Conservation (phyloP, 768 basidiomycete genomes). For the Rhodocollybia butyracea region DNA sequence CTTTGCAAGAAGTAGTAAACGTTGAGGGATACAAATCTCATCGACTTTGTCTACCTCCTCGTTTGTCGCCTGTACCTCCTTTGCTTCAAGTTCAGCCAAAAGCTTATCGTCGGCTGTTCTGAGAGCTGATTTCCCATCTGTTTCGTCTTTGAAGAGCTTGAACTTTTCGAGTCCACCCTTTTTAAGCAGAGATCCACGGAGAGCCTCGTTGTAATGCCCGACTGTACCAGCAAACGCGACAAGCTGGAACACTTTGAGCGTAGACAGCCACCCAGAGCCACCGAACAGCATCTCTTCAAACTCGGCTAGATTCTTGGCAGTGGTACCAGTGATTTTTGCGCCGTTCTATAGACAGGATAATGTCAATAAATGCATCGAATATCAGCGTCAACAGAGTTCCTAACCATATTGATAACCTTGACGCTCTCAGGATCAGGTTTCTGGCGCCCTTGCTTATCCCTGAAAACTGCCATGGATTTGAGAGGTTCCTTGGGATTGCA, state of each 20-base stretch:
- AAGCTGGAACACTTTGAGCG: conserved; percentile 11
- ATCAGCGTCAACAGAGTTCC: not conserved
- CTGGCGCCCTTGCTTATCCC: conserved; percentile 10
- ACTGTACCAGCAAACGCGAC: conserved; percentile 12
- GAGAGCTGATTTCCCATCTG: conserved; percentile 11
- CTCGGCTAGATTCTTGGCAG: conserved; percentile 8
- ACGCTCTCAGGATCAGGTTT: conserved; percentile 10
- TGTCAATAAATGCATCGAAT: not conserved
- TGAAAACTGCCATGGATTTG: conserved; percentile 7
- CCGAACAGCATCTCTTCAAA: conserved; percentile 13
- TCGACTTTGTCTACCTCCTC: conserved; percentile 9
- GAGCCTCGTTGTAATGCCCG: conserved; percentile 11
- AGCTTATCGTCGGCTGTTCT: conserved; percentile 5
- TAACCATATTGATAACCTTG: conserved; percentile 13
- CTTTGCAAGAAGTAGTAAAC: conserved; percentile 11
- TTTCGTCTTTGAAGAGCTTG: conserved; percentile 13
- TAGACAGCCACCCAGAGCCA: conserved; percentile 10
- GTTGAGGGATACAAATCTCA: conserved; percentile 12
- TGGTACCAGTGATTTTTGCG: conserved; percentile 11
- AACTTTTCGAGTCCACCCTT: conserved; percentile 7
- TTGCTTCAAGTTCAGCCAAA: conserved; percentile 6
- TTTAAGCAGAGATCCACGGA: conserved; percentile 4
- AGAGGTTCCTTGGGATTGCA: conserved; percentile 9
- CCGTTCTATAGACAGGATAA: conserved; percentile 8
- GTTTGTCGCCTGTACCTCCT: no score